phyloP scores from a whole-genome alignment of 1,139 yeast genomes.

The Saccharomyces hybrid region DNA sequence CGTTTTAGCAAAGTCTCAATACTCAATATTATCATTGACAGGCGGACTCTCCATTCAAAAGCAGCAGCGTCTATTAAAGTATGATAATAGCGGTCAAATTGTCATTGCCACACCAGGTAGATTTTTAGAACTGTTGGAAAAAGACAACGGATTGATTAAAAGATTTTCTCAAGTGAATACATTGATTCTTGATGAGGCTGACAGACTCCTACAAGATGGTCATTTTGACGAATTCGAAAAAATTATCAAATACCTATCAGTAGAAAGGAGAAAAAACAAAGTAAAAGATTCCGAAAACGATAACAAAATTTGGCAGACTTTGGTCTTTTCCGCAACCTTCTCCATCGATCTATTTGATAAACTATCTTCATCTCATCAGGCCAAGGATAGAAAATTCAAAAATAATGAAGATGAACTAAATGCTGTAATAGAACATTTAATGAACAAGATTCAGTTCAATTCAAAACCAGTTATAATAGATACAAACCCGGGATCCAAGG shows the following conservation, averaged over 20 bases:
- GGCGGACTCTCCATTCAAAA: slow-evolving; percentile 94
- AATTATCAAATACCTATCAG: slow-evolving; percentile 52
- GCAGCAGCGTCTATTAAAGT: slow-evolving; percentile 69
- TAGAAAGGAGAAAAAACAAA: slow-evolving; percentile 15
- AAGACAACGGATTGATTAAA: slow-evolving; percentile 45
- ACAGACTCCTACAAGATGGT: slow-evolving; percentile 88
- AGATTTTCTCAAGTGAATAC: slow-evolving; percentile 59
- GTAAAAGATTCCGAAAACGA: slow-evolving; percentile 8
- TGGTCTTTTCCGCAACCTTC: slow-evolving; percentile 93
- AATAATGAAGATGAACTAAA: slow-evolving; percentile 43
- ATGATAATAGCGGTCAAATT: slow-evolving; percentile 60
- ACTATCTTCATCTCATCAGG: slow-evolving; percentile 40
- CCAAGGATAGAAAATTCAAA: slow-evolving; percentile 35
- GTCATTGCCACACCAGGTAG: slow-evolving; percentile 97
- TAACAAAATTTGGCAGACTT: slow-evolving; percentile 73
- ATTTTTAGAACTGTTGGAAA: slow-evolving; percentile 70
- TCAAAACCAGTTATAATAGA: slow-evolving; percentile 64
- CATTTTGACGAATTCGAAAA: slow-evolving; percentile 91
- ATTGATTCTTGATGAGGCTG: slow-evolving; percentile 94
- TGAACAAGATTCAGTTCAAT: slow-evolving; percentile 53
- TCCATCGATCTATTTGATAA: slow-evolving; percentile 75
- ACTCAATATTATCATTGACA: slow-evolving; percentile 68
- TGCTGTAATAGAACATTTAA: slow-evolving; percentile 47
- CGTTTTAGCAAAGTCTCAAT: slow-evolving; percentile 56
- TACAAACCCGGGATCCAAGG: slow-evolving; percentile 78